phyloP scores from a whole-genome alignment of 1,284 basidiomycete genomes.

The Ustilago esculenta region DNA sequence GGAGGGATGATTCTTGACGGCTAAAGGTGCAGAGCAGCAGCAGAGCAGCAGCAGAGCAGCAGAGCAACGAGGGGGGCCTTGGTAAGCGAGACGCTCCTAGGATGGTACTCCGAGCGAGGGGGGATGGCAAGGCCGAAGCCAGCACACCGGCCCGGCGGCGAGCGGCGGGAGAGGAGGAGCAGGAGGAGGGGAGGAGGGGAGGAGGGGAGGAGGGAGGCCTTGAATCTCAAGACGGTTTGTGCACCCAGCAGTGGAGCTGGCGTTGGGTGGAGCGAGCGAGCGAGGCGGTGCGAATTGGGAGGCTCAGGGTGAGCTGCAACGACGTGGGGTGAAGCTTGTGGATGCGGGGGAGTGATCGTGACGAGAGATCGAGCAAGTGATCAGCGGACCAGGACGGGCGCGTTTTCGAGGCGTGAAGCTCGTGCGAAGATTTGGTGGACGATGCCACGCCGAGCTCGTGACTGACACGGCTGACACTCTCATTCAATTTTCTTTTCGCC shows the following conservation, averaged over 20 bases:
- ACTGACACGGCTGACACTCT: slow-evolving; percentile 12
- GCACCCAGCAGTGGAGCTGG: no score
- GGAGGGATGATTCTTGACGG: no score
- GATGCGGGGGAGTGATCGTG: slow-evolving; percentile 46
- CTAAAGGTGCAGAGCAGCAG: no score
- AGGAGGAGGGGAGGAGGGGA: not conserved
- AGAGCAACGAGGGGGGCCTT: no score
- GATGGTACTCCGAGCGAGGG: no score
- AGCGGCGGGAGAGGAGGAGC: slow-evolving; percentile 6
- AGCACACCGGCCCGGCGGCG: slow-evolving; percentile 14
- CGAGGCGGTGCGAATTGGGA: no score
- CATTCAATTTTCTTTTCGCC: slow-evolving; percentile 33
- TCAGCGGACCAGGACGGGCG: slow-evolving; percentile 9
- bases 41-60: no score
- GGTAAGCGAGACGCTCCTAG: no score
- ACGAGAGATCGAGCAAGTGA: slow-evolving; percentile 44
- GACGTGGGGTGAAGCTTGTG: slow-evolving; percentile 9
- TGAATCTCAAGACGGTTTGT: no score
- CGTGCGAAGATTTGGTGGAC: slow-evolving; percentile 8
- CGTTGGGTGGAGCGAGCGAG: no score
- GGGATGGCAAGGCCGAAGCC: slow-evolving; percentile 3
- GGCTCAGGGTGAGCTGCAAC: not conserved
- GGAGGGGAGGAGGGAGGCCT: no score
- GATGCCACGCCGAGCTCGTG: no score
- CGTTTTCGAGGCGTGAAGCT: not conserved